Evolutionary conservation across 1,139 yeast genomes (phyloP), one percentile per base, ranked within the genome.

Genomic region (Geotrichum cucujoidarum): DNA sequence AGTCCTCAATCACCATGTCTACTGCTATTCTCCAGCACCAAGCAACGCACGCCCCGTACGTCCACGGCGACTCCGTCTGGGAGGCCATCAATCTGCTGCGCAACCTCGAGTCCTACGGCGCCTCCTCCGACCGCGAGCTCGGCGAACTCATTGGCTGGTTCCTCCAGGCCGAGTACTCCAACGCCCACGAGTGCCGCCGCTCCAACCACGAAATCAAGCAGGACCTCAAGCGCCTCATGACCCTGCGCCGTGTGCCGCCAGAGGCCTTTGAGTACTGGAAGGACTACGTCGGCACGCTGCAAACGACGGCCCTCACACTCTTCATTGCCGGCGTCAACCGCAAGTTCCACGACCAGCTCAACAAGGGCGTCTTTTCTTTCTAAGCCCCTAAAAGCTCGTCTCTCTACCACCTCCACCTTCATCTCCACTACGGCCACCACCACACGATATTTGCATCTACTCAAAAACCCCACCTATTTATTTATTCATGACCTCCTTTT

Each of bases 231-330:
- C 30, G 25, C 6, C 17, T 34, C 16, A 38, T 45, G 13, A 21
- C 40, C n/a, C 35, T 45, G 22, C 32, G 30, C 11, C n/a, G 35
- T 13, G 49, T 45, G 11, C 52, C 52, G 4, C 14, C 22, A 1
- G 39, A 40, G 29, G 52, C 48, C 22, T 42, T 49, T 24, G 43
- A 21, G 14, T 49, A 41, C 47, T 49, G 52, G 52, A 33, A 33
- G n/a, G 48, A 49, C 27, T 49, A 41, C n/a, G 30, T 38, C 7
- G 52, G 52, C 14, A 45, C 47, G 4, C 36, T 43, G 24, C 47
- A 34, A 6, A 18, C 38, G 2, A 45, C 44, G 4, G 52, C 52
- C 4, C 21, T 38, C 20, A 41, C 44, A 2, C 31, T 49, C 40
- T 49, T 49, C 33, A 27, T 41, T 7, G 52, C 45, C 5, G 52